phyloP scores from a whole-genome alignment of 768 basidiomycete species.

The Collybia nuda region DNA sequence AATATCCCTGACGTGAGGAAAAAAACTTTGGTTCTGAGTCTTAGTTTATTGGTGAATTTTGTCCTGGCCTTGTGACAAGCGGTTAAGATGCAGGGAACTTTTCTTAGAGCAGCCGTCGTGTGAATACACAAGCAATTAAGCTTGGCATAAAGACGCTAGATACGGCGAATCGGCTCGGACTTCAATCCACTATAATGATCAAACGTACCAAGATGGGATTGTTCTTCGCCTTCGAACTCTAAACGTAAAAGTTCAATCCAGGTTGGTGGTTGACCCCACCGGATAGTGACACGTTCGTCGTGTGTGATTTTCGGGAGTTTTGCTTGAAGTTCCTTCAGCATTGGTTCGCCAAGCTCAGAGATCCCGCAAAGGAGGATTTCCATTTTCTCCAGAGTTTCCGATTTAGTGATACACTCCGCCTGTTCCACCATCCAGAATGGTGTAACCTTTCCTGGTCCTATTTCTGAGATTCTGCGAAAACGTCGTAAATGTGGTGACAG shows the following conservation, averaged over 20 bases:
- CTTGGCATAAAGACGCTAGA: too few relatives aligned
- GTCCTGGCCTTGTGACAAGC: too few relatives aligned
- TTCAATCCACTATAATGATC: too few relatives aligned
- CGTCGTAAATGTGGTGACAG: slow-evolving; percentile 23
- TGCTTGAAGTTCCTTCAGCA: background rate
- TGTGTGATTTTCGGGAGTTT: background rate
- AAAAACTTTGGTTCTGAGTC: too few relatives aligned
- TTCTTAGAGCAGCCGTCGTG: too few relatives aligned
- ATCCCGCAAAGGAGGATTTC: slow-evolving; percentile 22
- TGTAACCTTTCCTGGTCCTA: slow-evolving; percentile 10
- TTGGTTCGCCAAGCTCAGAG: background rate
- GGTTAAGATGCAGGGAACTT: too few relatives aligned
- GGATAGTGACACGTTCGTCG: background rate
- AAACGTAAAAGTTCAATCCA: slow-evolving; percentile 1
- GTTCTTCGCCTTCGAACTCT: background rate
- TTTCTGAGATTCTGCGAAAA: slow-evolving; percentile 25
- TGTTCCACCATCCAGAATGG: slow-evolving; percentile 23
- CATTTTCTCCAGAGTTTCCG: slow-evolving; percentile 21
- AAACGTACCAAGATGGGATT: background rate
- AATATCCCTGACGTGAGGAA: too few relatives aligned
- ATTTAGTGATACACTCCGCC: slow-evolving; percentile 21
- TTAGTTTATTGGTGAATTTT: too few relatives aligned
- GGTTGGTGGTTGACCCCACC: background rate
- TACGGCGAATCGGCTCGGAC: too few relatives aligned
- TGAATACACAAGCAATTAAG: too few relatives aligned